Evolutionary conservation across 2,329 filamentous ascomycete species (phyloP).

Genomic region (Cadophora sp.): DNA sequence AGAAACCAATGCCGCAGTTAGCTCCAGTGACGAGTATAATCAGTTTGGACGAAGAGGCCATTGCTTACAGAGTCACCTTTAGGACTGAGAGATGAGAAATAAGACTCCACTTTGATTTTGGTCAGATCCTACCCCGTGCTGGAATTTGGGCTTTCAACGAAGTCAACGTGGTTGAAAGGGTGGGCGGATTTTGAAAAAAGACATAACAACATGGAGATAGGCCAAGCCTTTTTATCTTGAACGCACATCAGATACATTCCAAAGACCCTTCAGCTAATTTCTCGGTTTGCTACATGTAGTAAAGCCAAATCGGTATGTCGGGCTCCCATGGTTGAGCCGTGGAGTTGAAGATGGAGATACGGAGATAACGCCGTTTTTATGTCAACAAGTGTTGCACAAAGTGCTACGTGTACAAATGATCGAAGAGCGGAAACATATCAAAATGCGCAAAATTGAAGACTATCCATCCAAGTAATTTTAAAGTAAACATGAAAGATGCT

Average conservation of each 20-base stretch:
- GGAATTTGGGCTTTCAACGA: too few species aligned
- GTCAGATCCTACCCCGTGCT: not conserved
- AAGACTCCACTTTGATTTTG: not conserved
- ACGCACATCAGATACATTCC: too few species aligned
- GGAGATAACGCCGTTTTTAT: not conserved
- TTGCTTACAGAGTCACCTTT: not conserved
- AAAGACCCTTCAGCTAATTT: too few species aligned
- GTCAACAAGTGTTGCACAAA: not conserved
- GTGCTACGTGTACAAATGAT: too few species aligned
- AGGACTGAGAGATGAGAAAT: not conserved
- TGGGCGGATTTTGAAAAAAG: too few species aligned
- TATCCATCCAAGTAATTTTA: too few species aligned
- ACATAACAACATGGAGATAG: too few species aligned
- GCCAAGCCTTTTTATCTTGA: too few species aligned
- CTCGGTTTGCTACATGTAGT: not conserved
- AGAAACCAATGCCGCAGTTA: constrained; percentile 45
- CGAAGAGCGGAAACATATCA: too few species aligned
- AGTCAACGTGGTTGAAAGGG: too few species aligned
- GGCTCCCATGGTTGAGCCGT: not conserved
- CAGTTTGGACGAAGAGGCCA: not conserved
- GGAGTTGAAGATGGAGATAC: constrained; percentile 15
- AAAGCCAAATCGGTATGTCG: not conserved
- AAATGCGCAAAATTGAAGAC: too few species aligned
- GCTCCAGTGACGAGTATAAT: constrained; percentile 31
- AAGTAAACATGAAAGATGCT: too few species aligned